phyloP scores from a whole-genome alignment of 192 early-diverging fungal species.

The Lobosporangium transversale region DNA sequence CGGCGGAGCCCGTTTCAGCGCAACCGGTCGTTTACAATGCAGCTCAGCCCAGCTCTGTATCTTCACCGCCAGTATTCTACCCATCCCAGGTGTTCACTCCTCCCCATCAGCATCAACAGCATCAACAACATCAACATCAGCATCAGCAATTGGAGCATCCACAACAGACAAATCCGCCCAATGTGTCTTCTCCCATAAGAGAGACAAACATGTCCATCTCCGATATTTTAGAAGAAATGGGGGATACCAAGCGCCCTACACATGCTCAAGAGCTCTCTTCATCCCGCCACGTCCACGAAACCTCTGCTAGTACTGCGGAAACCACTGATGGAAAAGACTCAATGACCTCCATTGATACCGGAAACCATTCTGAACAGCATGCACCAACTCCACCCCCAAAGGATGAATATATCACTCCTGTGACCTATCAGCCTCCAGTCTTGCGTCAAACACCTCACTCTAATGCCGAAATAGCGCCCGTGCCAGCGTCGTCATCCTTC shows the following conservation, averaged over 20 bases:
- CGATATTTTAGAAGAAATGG: slow-evolving; percentile 17
- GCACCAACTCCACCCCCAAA: slow-evolving; percentile 39
- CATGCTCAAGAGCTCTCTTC: background rate
- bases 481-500: background rate
- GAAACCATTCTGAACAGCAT: slow-evolving; percentile 10
- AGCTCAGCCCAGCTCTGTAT: background rate
- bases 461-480: background rate
- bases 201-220: slow-evolving; percentile 15
- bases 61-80: slow-evolving; percentile 21
- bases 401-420: slow-evolving; percentile 6
- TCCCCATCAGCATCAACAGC: slow-evolving; percentile 16
- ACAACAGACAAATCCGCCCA: slow-evolving; percentile 4
- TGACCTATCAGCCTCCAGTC: slow-evolving; percentile 19
- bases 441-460: background rate
- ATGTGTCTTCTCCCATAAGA: background rate
- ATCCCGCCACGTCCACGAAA: slow-evolving; percentile 26
- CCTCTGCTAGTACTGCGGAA: slow-evolving; percentile 14
- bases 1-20: background rate
- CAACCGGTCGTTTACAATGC: slow-evolving; percentile 23
- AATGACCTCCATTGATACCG: slow-evolving; percentile 26
- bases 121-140: slow-evolving; percentile 4
- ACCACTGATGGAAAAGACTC: slow-evolving; percentile 22
- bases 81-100: slow-evolving; percentile 9
- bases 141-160: slow-evolving; percentile 3
- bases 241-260: background rate